Conservation (phyloP, 1,284 basidiomycete genomes). For the Golubevia pallescens region DNA sequence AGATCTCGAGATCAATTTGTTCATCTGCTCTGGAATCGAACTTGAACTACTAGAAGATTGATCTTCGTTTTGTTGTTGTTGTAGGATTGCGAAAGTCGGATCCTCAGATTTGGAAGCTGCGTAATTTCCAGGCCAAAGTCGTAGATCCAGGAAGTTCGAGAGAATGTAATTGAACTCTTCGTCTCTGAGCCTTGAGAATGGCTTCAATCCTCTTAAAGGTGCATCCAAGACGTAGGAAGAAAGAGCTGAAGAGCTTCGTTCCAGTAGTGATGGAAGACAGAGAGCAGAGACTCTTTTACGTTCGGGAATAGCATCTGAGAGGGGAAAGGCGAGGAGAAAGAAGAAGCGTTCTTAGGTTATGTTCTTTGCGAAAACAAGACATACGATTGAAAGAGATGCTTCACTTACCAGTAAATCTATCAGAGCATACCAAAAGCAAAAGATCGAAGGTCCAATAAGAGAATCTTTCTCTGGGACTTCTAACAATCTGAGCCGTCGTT, state of each 20-base stretch:
- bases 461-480: slow-evolving; percentile 78
- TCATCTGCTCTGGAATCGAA: background rate
- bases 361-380: slow-evolving; percentile 3
- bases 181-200: slow-evolving; percentile 84
- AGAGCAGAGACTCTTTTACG: slow-evolving; percentile 75
- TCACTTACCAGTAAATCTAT: slow-evolving; percentile 51
- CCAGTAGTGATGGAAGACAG: slow-evolving; percentile 74
- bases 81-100: background rate
- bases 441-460: slow-evolving; percentile 94
- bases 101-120: background rate
- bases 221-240: slow-evolving; percentile 81
- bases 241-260: slow-evolving; percentile 75
- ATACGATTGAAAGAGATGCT: slow-evolving; percentile 51
- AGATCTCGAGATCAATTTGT: background rate
- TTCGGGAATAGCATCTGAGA: slow-evolving; percentile 45
- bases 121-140: slow-evolving; percentile 73
- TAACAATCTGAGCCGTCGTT: slow-evolving; percentile 68
- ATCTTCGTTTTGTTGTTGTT: background rate
- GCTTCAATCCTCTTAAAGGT: slow-evolving; percentile 78
- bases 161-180: slow-evolving; percentile 88
- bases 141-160: slow-evolving; percentile 74
- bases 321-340: background rate
- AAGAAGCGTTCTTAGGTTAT: too few species aligned
- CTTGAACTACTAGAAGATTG: background rate
- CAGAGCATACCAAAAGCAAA: slow-evolving; percentile 78